A percentile compares a stretch with the other conserved stretches of the same genome.
Evolutionary conservation across 2,329 filamentous ascomycete species (phyloP).

Genomic region (Aspergillus felis): DNA sequence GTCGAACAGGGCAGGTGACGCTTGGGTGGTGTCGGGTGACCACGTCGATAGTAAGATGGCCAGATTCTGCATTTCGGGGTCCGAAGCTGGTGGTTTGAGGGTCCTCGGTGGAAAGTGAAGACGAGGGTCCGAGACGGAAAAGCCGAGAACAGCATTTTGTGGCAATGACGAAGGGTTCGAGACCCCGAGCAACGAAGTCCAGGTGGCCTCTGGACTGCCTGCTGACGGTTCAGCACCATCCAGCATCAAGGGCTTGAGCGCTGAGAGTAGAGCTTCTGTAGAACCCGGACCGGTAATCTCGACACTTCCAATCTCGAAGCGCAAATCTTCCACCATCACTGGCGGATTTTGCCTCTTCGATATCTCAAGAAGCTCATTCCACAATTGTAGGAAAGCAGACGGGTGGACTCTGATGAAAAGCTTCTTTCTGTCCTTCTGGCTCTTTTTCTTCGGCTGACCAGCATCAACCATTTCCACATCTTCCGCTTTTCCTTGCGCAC

Average conservation of each 20-base stretch:
- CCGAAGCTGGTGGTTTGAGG: slow-evolving; percentile 38
- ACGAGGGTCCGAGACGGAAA: slow-evolving; percentile 74
- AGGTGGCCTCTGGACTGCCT: slow-evolving; percentile 35
- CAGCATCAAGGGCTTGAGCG: slow-evolving; percentile 52
- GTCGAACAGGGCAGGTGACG: slow-evolving; percentile 60
- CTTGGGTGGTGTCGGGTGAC: slow-evolving; percentile 57
- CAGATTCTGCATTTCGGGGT: slow-evolving; percentile 42
- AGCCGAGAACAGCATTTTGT: slow-evolving; percentile 64
- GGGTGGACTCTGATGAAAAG: slow-evolving; percentile 77
- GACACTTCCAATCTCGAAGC: slow-evolving; percentile 70
- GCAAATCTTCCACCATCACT: slow-evolving; percentile 61
- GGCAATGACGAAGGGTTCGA: slow-evolving; percentile 69
- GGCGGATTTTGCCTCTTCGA: slow-evolving; percentile 60
- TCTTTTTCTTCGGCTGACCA: slow-evolving; percentile 15
- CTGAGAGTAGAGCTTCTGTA: slow-evolving; percentile 69
- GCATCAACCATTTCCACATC: slow-evolving; percentile 37
- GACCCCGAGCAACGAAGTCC: slow-evolving; percentile 46
- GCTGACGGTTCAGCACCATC: slow-evolving; percentile 16
- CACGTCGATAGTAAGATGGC: slow-evolving; percentile 63
- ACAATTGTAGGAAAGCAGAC: slow-evolving; percentile 64
- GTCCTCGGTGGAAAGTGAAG: slow-evolving; percentile 69
- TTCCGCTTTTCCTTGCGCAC: slow-evolving; percentile 40
- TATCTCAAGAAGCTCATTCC: slow-evolving; percentile 57
- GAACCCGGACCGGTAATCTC: slow-evolving; percentile 69
- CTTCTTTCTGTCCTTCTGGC: slow-evolving; percentile 44